Base-by-base conservation (phyloP, 108 stramenopile genomes). In the Skeletonema costatum region DNA sequence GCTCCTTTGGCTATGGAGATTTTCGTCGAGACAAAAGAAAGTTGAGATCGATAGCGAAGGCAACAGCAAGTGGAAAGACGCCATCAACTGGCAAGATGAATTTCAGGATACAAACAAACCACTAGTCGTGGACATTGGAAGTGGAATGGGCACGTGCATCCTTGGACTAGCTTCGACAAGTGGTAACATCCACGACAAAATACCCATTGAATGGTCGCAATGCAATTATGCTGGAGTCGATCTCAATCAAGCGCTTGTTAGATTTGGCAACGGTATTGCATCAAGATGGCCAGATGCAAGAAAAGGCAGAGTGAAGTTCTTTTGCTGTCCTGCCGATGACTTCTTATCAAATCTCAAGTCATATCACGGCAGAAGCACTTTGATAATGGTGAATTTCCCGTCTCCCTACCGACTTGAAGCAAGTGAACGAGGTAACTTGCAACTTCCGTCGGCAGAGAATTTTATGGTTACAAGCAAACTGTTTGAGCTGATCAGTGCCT, bases 1-100 rank as follows among this genome's bases (percentile, higher is more conserved):
- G 32, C 42, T 71, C 48, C 14, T 81, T 2, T 81, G 80, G 80
- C 80, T 81, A n/a, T 76, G 80, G 75, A 76, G 80, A 51, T 81
- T 81, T 41, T 76, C 75, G 5, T 76, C 70, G 11, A 64, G 71
- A 42, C 80, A 81, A 42, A 76, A 68, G 70, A 81, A 81, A 65
- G 35, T 42, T 4, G 19, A 51, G 50, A 21, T 51, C 70, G 17
- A 46, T 50, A 42, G 16, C 29, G 50, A 13, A 30, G n/a, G 42
- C 19, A 51, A 16, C 4, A 32, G 13, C 60, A 56, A 64, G 46
- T 35, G 21, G 63, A 5, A 66, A 46, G 44, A 25, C 39, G 5
- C n/a, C 1, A 44, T 80, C 58, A 50, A 75, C 13, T 83, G 82
- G 82, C 39, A 38, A 31, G 44, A 59, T 39, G 42, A 71, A 33